Evolutionary conservation across 2,329 filamentous ascomycete genomes (phyloP).

Genomic region (Curvularia spicifera): DNA sequence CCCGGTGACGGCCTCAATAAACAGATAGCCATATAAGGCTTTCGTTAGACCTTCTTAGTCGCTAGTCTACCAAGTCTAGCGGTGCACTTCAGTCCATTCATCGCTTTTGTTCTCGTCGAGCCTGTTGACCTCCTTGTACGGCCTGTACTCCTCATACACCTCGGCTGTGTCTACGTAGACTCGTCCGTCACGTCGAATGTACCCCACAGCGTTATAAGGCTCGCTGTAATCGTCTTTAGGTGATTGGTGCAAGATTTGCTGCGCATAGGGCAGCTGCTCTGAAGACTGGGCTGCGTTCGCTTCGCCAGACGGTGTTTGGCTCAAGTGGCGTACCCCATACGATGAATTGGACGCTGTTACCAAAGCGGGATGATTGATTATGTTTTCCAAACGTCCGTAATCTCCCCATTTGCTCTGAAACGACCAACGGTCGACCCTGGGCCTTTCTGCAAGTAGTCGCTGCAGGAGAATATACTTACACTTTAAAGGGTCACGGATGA

Average conservation of each 20-base stretch:
- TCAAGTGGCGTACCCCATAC: not conserved
- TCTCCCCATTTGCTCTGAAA: no score
- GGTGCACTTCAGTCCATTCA: not conserved
- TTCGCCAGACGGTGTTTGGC: not conserved
- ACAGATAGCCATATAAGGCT: not conserved
- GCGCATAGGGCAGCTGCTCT: not conserved
- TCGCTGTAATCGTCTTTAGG: not conserved
- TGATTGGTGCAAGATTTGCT: not conserved
- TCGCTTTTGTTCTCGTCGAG: not conserved
- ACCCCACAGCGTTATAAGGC: conserved; percentile 10
- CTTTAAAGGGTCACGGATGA: no score
- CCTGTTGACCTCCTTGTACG: not conserved
- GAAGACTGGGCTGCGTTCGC: not conserved
- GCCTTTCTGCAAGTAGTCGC: no score
- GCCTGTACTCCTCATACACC: conserved; percentile 7
- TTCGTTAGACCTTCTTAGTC: not conserved
- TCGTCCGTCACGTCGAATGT: not conserved
- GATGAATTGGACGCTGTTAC: not conserved
- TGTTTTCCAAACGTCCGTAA: not conserved
- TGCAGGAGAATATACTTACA: no score
- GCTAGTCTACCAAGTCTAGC: not conserved
- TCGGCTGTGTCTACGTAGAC: conserved; percentile 4
- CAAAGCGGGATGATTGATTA: not conserved
- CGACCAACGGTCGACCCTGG: no score
- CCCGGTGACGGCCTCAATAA: not conserved